phyloP scores from a whole-genome alignment of 139 green algal genomes.

The Trebouxia sp. region DNA sequence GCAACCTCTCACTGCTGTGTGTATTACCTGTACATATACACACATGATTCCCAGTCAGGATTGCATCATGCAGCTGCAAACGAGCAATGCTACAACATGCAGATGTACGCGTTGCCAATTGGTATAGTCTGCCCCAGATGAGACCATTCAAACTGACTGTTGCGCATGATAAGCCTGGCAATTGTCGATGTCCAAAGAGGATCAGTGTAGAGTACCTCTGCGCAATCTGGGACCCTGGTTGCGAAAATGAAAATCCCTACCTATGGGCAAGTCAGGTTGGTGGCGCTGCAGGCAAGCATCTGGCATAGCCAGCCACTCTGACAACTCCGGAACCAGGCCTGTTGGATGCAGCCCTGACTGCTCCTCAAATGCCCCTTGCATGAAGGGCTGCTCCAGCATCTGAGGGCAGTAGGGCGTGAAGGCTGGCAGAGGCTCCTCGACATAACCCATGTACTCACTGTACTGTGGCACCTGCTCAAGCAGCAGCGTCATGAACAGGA shows the following conservation, averaged over 20 bases:
- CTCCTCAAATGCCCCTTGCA: conserved; percentile 47
- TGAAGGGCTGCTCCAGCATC: conserved; percentile 55
- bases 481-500: background rate
- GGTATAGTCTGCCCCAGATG: too few relatives aligned
- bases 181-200: background rate
- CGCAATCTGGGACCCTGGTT: background rate
- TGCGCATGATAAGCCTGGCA: background rate
- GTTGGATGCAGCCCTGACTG: conserved; percentile 4
- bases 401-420: conserved; percentile 59
- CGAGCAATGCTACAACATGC: too few relatives aligned
- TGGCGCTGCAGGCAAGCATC: background rate
- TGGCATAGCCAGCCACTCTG: conserved; percentile 17
- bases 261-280: conserved; percentile 4
- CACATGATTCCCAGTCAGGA: too few relatives aligned
- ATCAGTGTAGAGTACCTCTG: background rate
- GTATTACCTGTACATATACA: too few relatives aligned
- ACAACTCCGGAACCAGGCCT: conserved; percentile 8
- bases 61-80: too few relatives aligned
- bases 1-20: too few relatives aligned
- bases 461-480: conserved; percentile 51
- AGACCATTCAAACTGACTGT: too few relatives aligned
- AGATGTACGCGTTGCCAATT: too few relatives aligned
- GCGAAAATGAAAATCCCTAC: background rate
- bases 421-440: conserved; percentile 48
- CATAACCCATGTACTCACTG: conserved; percentile 61